Base-by-base conservation (phyloP, 306 rosid species). In the Sophora flavescens region DNA sequence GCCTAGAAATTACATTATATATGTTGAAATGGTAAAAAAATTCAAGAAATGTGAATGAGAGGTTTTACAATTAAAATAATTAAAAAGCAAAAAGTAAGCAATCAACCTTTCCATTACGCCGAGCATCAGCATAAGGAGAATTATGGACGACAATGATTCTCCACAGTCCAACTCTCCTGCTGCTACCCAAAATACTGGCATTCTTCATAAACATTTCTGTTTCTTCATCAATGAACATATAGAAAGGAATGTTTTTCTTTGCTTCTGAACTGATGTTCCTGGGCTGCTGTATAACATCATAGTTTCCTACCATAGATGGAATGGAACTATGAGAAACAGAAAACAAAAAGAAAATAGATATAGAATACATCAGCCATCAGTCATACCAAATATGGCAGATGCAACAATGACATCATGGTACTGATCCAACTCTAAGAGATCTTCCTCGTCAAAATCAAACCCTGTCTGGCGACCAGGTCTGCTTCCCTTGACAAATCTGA, bases 61-160 rank as follows among this genome's bases (percentile, higher is more conserved):
- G 16, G 54, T 48, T 69, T 72, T 56, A 47, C 10, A 10, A 57
- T 22, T 63, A 69, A 33, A 18, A 68, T 6, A 41, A 44, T 53
- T 6, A 38, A 68, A 30, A 60, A 71, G 48, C 44, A 53, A 66
- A 72, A 63, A 1, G 57, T 18, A 65, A 50, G 68, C 33, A 76
- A 76, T 81, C 72, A 70, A 95, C 98, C 98, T 95, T 95, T 86
- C 97, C 98, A 52, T 95, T 95, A 63, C 98, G 98, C 76, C 98
- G 87, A 58, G 96, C 71, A 86, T 95, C 98, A 73, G 87, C 75
- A 74, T 90, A 92, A 35, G 98, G 97, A 76, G 92, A 44, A 42
- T 90, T 92, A 78, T 8, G 97, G 57, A 90, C 91, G 14, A 95
- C 92, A 61, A 95, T 85, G 84, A 92, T 87, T 87, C 92, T 95